Evolutionary conservation across 495 filamentous ascomycete genomes (phyloP).

Genomic region (Tricharina praecox): DNA sequence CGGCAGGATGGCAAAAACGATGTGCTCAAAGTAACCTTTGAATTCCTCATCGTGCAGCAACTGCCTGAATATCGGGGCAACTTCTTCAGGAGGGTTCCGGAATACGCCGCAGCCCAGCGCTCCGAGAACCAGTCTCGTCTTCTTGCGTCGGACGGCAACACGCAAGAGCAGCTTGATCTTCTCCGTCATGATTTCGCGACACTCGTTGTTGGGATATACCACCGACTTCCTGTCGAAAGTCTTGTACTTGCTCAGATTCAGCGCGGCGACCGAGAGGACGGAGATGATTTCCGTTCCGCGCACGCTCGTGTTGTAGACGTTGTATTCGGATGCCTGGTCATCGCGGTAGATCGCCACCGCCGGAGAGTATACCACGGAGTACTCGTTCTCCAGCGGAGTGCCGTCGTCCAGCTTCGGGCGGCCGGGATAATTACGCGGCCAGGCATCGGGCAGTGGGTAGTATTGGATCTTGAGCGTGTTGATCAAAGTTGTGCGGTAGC

Average conservation of each 20-base stretch:
- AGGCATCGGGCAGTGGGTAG: slow-evolving; percentile 34
- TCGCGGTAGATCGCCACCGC: slow-evolving; percentile 39
- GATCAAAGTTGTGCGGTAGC: slow-evolving; percentile 41
- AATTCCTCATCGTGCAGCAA: slow-evolving; percentile 46
- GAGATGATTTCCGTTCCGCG: slow-evolving; percentile 10
- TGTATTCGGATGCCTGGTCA: slow-evolving; percentile 13
- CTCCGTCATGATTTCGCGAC: slow-evolving; percentile 34
- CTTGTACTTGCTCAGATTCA: slow-evolving; percentile 16
- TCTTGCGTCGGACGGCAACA: slow-evolving; percentile 35
- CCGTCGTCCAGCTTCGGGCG: too few relatives aligned
- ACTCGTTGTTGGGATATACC: slow-evolving; percentile 24
- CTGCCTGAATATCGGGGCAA: slow-evolving; percentile 39
- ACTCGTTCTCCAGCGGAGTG: too few relatives aligned
- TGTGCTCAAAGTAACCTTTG: slow-evolving; percentile 37
- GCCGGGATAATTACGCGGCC: too few relatives aligned
- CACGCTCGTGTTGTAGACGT: slow-evolving; percentile 26
- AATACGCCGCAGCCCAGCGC: slow-evolving; percentile 51
- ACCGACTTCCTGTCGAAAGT: too few relatives aligned
- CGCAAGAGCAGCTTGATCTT: slow-evolving; percentile 45
- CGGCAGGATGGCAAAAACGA: slow-evolving; percentile 42
- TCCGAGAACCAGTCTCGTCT: slow-evolving; percentile 42
- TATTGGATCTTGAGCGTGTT: slow-evolving; percentile 32
- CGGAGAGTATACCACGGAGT: slow-evolving; percentile 43
- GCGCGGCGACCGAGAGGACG: slow-evolving; percentile 42
- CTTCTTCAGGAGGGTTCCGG: slow-evolving; percentile 38